Conservation (phyloP, 2,329 filamentous ascomycete species). For the Torrubiella hemipterigena region DNA sequence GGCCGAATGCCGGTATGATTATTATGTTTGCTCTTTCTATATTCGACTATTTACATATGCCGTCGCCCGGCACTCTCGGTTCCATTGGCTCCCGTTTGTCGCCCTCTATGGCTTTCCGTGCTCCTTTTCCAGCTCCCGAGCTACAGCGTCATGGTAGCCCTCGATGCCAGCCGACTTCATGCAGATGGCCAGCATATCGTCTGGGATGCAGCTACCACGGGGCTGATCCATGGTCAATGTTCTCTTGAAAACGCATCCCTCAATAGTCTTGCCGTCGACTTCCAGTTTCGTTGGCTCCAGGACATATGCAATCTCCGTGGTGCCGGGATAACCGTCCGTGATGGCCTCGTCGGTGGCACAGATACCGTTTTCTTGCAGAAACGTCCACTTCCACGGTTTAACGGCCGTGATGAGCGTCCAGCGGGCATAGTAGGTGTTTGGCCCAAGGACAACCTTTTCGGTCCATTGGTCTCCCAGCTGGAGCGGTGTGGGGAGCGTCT, state of each 20-base stretch:
- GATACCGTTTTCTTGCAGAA: neutral
- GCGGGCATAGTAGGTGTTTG: neutral
- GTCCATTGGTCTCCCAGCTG: neutral
- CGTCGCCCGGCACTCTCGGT: too few species aligned
- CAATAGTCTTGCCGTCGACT: neutral
- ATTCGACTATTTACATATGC: too few species aligned
- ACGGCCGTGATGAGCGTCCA: neutral
- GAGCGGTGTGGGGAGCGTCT: neutral
- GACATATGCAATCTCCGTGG: neutral
- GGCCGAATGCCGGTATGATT: too few species aligned
- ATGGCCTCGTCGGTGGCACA: neutral
- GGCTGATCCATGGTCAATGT: neutral
- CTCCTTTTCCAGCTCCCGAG: neutral
- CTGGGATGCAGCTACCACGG: neutral
- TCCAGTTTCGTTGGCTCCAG: neutral
- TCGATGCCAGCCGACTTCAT: neutral
- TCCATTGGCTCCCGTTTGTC: too few species aligned
- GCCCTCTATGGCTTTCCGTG: too few species aligned
- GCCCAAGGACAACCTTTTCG: neutral
- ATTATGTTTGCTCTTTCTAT: too few species aligned
- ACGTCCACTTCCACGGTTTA: neutral
- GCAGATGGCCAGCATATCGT: neutral
- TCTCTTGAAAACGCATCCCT: neutral
- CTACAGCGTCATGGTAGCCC: constrained; percentile 1
- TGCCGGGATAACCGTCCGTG: neutral